Evolutionary conservation across 164 flowering plant genomes (phyloP).

Genomic region (Akebia trifoliata): DNA sequence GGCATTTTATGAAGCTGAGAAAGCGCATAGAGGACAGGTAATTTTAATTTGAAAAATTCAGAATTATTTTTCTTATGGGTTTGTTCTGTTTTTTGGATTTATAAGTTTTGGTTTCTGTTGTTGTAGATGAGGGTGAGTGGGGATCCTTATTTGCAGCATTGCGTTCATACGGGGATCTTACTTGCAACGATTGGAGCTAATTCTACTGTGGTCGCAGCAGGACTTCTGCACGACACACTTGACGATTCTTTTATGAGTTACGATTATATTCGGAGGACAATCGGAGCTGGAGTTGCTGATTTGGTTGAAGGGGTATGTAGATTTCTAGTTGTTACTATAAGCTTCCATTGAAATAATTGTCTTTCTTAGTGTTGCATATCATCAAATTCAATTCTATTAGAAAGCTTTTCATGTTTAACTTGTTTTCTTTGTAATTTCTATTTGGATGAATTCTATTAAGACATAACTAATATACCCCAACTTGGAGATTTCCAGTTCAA

Average conservation of each 20-base stretch:
- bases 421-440: too few relatives aligned
- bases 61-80: background rate
- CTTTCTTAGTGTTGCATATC: background rate
- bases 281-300: conserved; percentile 89
- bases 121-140: conserved; percentile 89
- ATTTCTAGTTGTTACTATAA: background rate
- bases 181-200: conserved; percentile 84
- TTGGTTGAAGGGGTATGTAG: conserved; percentile 85
- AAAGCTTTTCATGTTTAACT: too few relatives aligned
- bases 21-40: conserved; percentile 98
- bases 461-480: too few relatives aligned
- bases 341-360: background rate
- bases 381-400: too few relatives aligned
- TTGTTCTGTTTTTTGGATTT: background rate
- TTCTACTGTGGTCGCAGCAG: conserved; percentile 88
- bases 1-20: conserved; percentile 91
- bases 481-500: too few relatives aligned
- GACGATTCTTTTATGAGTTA: conserved; percentile 74
- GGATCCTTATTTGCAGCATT: conserved; percentile 92
- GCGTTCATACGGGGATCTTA: conserved; percentile 82
- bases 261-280: conserved; percentile 47
- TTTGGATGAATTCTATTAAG: too few relatives aligned
- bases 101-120: background rate
- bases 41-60: conserved; percentile 2
- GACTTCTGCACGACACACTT: conserved; percentile 86